Evolutionary conservation across 148 eudicot species (phyloP).

Genomic region (Heliosperma pusillum): DNA sequence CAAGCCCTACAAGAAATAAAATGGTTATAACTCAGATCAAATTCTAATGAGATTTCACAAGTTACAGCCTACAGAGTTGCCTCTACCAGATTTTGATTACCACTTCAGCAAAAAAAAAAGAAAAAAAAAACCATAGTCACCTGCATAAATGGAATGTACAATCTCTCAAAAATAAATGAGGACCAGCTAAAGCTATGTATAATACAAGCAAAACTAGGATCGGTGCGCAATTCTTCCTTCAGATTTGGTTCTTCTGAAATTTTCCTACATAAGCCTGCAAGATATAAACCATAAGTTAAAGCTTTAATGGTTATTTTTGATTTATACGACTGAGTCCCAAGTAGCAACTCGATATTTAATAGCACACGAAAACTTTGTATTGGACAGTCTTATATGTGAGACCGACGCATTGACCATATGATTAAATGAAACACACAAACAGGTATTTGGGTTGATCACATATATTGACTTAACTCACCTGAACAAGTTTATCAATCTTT

Average conservation of each 20-base stretch:
- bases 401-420: neutral
- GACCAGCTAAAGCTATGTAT: slow-evolving; percentile 26
- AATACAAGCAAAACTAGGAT: slow-evolving; percentile 21
- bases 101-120: slow-evolving; percentile 14
- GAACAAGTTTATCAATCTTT: slow-evolving; percentile 79
- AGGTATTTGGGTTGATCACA: neutral
- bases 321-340: neutral
- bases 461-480: slow-evolving; percentile 43
- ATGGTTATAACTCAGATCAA: neutral
- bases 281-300: slow-evolving; percentile 3
- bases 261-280: slow-evolving; percentile 76
- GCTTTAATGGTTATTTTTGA: neutral
- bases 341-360: neutral
- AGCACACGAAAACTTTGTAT: neutral
- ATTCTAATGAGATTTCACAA: neutral
- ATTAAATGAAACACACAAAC: neutral
- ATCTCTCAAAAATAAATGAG: slow-evolving; percentile 18
- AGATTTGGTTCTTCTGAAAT: slow-evolving; percentile 33
- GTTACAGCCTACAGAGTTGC: slow-evolving; percentile 21
- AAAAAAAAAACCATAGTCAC: neutral
- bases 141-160: slow-evolving; percentile 35
- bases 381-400: neutral
- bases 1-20: neutral
- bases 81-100: slow-evolving; percentile 14
- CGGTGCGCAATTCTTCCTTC: neutral